These are phyloP conservation scores for Testicularia cyperi DNA, from an alignment of 1,284 basidiomycete genomes.

Conservation along the genomic window DNA sequence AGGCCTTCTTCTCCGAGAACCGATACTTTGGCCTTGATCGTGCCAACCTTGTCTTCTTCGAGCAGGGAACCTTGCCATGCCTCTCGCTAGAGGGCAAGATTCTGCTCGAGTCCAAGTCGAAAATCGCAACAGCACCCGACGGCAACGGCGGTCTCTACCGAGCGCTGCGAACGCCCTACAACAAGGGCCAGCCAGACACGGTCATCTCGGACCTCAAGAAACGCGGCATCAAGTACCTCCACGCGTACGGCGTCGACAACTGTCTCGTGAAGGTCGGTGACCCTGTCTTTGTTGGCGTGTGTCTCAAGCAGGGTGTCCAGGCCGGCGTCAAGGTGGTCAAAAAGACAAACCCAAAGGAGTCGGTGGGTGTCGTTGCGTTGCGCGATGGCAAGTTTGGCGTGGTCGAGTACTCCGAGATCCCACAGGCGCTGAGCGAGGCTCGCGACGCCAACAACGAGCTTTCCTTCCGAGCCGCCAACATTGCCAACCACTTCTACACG, in stretches of 20 bases:
- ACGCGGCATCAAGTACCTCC: constrained; percentile 83
- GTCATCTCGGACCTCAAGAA: constrained; percentile 80
- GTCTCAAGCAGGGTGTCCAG: constrained; percentile 79
- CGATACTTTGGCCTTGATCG: constrained; percentile 79
- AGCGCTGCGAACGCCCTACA: constrained; percentile 77
- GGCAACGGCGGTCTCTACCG: constrained; percentile 97
- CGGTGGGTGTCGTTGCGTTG: constrained; percentile 89
- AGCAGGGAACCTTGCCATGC: constrained; percentile 98
- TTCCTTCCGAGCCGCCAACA: constrained; percentile 90
- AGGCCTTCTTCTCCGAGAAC: constrained; percentile 78
- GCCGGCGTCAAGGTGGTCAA: constrained; percentile 96
- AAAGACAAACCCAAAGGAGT: constrained; percentile 81
- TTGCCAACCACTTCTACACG: constrained; percentile 98
- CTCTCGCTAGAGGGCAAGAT: constrained; percentile 92
- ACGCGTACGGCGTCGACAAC: constrained; percentile 98
- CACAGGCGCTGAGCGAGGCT: constrained; percentile 77
- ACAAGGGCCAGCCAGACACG: constrained; percentile 63
- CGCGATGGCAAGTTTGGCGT: constrained; percentile 82
- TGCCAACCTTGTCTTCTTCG: constrained; percentile 86
- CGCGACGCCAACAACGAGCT: constrained; percentile 70
- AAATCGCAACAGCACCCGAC: constrained; percentile 88
- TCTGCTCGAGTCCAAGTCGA: constrained; percentile 75
- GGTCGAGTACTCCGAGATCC: constrained; percentile 97
- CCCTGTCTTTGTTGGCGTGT: constrained; percentile 92
- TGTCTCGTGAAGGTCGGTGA: constrained; percentile 97